A percentile compares a stretch with the other conserved stretches of the same genome.
Evolutionary conservation across 805 yeast species (phyloP).

Genomic region (Grigorovia jiainica): DNA sequence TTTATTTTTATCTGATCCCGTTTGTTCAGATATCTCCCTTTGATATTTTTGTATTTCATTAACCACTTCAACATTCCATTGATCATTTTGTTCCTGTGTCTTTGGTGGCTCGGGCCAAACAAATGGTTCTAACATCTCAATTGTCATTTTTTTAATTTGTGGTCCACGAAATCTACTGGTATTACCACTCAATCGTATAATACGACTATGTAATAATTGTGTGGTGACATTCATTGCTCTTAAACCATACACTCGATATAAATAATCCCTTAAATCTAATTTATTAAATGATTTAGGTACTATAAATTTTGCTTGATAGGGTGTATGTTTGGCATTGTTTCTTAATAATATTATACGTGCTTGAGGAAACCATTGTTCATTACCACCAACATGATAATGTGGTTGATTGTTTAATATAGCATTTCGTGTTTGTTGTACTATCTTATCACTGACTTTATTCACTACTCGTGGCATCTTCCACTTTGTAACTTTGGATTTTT

Average conservation of each 20-base stretch:
- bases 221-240: constrained; percentile 84
- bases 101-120: constrained; percentile 74
- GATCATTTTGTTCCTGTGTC: constrained; percentile 28
- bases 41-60: constrained; percentile 29
- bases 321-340: constrained; percentile 94
- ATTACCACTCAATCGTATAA: constrained; percentile 47
- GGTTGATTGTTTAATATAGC: constrained; percentile 44
- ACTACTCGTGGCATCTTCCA: constrained; percentile 1
- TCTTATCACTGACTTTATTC: constrained; percentile 14
- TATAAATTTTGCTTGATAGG: constrained; percentile 91
- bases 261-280: constrained; percentile 86
- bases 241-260: constrained; percentile 82
- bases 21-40: constrained; percentile 5
- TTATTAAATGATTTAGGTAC: constrained; percentile 93
- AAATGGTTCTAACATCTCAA: constrained; percentile 92
- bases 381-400: constrained; percentile 76
- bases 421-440: constrained; percentile 33
- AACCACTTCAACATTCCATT: constrained; percentile 33
- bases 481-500: not conserved
- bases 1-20: constrained; percentile 60
- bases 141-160: constrained; percentile 90
- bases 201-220: constrained; percentile 68
- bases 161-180: constrained; percentile 66
- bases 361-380: constrained; percentile 71
- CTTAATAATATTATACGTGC: constrained; percentile 73